phyloP scores from a whole-genome alignment of 208 protist species.

The Borovskyia barvae region DNA sequence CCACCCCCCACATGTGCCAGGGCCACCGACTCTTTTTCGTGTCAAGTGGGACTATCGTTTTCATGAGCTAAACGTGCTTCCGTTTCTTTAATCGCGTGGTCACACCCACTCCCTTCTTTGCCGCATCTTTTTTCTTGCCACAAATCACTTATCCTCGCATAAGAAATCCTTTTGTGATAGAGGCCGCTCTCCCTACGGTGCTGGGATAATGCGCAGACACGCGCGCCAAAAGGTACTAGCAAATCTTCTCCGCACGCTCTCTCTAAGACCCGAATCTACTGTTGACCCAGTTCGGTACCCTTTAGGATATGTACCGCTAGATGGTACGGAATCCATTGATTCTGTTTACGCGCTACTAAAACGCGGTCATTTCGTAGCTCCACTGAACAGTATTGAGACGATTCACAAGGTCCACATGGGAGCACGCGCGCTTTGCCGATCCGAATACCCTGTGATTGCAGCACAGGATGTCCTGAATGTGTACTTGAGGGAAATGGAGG shows the following conservation, averaged over 20 bases:
- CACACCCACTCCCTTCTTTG: too few species aligned
- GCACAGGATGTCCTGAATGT: constrained; percentile 48
- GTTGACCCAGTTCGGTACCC: constrained; percentile 48
- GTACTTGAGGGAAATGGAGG: constrained; percentile 48
- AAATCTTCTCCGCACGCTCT: constrained; percentile 8
- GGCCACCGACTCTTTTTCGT: too few species aligned
- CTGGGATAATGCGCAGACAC: too few species aligned
- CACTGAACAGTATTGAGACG: constrained; percentile 66
- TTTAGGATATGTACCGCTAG: constrained; percentile 76
- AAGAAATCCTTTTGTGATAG: too few species aligned
- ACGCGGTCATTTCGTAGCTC: constrained; percentile 74
- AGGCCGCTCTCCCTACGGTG: too few species aligned
- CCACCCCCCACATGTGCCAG: too few species aligned
- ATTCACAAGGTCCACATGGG: constrained; percentile 72
- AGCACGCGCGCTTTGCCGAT: constrained; percentile 38
- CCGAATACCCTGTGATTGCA: constrained; percentile 64
- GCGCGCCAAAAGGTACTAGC: too few species aligned
- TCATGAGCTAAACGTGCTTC: too few species aligned
- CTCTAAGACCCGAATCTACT: constrained; percentile 36
- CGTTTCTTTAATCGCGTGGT: too few species aligned
- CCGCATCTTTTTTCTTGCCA: too few species aligned
- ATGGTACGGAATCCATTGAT: constrained; percentile 77
- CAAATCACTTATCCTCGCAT: too few species aligned
- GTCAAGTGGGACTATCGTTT: too few species aligned
- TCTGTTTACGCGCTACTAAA: constrained; percentile 76